Conservation (phyloP, 176 grass and related monocot genomes). For the Musa itinerans region DNA sequence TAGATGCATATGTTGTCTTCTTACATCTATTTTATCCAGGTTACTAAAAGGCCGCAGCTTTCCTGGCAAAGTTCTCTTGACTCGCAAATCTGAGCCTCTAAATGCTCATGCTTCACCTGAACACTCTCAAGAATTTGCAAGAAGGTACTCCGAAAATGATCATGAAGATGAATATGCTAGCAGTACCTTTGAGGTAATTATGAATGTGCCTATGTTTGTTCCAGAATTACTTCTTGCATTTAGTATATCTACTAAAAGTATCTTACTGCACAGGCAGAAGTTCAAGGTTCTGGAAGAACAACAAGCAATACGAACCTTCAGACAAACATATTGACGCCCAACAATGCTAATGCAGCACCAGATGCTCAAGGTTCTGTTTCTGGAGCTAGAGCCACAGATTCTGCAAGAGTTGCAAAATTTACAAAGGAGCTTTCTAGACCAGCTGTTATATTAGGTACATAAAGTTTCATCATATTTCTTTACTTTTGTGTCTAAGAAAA, state of each 20-base stretch:
- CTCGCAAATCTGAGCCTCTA: slow-evolving; percentile 54
- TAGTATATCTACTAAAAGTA: slow-evolving; percentile 3
- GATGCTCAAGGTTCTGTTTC: slow-evolving; percentile 73
- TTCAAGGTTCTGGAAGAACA: slow-evolving; percentile 31
- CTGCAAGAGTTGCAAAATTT: slow-evolving; percentile 77
- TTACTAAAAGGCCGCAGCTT: slow-evolving; percentile 91
- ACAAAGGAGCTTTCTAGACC: slow-evolving; percentile 72
- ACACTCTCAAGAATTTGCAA: slow-evolving; percentile 28
- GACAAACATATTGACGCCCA: slow-evolving; percentile 42
- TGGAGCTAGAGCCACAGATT: slow-evolving; percentile 93
- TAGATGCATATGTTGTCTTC: slow-evolving; percentile 5
- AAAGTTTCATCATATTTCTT: not conserved
- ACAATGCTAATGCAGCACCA: slow-evolving; percentile 37
- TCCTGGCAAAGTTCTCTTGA: slow-evolving; percentile 81
- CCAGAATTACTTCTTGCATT: not conserved
- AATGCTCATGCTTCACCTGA: slow-evolving; percentile 35
- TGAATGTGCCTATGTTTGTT: not conserved
- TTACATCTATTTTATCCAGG: slow-evolving; percentile 28
- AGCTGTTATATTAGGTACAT: slow-evolving; percentile 83
- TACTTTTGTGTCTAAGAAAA: not conserved
- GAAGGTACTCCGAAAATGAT: slow-evolving; percentile 44
- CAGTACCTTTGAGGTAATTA: slow-evolving; percentile 46
- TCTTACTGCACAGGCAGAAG: slow-evolving; percentile 36
- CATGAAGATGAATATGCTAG: slow-evolving; percentile 37
- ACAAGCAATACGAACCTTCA: slow-evolving; percentile 32